Conservation (phyloP, 176 grass and related monocot species). For the Stipa capillata region DNA sequence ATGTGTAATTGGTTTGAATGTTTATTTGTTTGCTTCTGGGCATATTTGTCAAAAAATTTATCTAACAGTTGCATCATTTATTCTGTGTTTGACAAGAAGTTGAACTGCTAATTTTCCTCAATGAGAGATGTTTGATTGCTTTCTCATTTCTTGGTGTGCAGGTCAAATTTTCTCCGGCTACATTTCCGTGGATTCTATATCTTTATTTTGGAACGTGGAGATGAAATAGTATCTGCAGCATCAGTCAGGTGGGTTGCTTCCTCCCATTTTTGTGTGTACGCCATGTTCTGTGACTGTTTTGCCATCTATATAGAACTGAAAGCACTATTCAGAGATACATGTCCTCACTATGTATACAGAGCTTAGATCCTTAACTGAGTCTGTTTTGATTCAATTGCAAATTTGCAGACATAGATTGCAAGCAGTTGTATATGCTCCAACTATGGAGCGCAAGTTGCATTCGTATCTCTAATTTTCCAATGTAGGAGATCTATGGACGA, state of each 20-base stretch:
- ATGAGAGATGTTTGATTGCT: slow-evolving; percentile 9
- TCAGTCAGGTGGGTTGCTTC: slow-evolving; percentile 67
- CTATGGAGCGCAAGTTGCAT: not conserved
- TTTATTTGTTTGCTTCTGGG: not conserved
- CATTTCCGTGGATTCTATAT: slow-evolving; percentile 88
- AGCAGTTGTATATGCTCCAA: not conserved
- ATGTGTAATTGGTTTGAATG: not conserved
- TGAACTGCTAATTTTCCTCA: not conserved
- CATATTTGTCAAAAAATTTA: not conserved
- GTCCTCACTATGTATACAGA: not conserved
- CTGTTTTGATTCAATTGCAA: not conserved
- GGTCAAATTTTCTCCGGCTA: slow-evolving; percentile 86
- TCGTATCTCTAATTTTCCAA: not conserved
- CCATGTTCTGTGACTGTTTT: not conserved
- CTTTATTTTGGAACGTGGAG: slow-evolving; percentile 75
- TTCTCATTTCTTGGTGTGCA: slow-evolving; percentile 29
- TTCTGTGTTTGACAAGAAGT: slow-evolving; percentile 1
- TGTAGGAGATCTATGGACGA: not conserved
- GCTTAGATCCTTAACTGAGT: not conserved
- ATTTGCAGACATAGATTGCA: not conserved
- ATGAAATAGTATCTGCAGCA: slow-evolving; percentile 95
- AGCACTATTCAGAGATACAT: slow-evolving; percentile 7
- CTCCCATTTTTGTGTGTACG: not conserved
- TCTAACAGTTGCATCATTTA: not conserved
- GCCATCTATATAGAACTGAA: not conserved